These are phyloP conservation scores for Mortierella antarctica DNA, from an alignment of 192 early-diverging fungal species.

Conservation along the genomic window DNA sequence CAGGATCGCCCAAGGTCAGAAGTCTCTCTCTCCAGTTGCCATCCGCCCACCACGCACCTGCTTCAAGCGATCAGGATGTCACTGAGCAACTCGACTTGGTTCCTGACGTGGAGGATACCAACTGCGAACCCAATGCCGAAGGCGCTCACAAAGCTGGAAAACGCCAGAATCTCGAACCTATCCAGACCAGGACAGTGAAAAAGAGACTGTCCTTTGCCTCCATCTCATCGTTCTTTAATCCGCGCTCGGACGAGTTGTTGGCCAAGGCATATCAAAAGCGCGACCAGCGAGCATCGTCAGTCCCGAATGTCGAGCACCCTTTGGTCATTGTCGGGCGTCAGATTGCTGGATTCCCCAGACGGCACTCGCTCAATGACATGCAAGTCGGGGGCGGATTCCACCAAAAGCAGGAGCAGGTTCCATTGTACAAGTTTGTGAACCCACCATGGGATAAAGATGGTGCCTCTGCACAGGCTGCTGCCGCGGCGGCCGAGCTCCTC, in stretches of 20 bases:
- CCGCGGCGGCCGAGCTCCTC: background rate
- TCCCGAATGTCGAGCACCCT: constrained; percentile 32
- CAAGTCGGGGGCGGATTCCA: background rate
- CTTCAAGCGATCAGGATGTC: too few relatives aligned
- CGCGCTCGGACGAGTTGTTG: constrained; percentile 1
- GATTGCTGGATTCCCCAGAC: constrained; percentile 15
- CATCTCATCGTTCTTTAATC: constrained; percentile 45
- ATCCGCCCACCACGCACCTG: too few relatives aligned
- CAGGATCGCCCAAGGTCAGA: constrained; percentile 27
- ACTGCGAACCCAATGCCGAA: too few relatives aligned
- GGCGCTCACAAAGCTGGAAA: background rate
- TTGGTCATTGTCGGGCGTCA: constrained; percentile 19
- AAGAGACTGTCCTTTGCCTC: constrained; percentile 43
- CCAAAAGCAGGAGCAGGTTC: background rate
- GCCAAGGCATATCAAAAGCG: constrained; percentile 15
- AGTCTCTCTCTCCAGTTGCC: too few relatives aligned
- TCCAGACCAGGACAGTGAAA: constrained; percentile 17
- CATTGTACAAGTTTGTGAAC: background rate
- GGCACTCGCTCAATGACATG: constrained; percentile 37
- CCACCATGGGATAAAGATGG: constrained; percentile 29
- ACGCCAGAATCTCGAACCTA: constrained; percentile 13
- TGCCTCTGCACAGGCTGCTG: constrained; percentile 8
- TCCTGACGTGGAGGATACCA: background rate
- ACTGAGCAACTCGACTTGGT: too few relatives aligned
- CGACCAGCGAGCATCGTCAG: constrained; percentile 36